Evolutionary conservation across 345 rosid genomes (phyloP), one percentile per base, ranked within the genome.

Genomic region (Eucalyptus grandis): DNA sequence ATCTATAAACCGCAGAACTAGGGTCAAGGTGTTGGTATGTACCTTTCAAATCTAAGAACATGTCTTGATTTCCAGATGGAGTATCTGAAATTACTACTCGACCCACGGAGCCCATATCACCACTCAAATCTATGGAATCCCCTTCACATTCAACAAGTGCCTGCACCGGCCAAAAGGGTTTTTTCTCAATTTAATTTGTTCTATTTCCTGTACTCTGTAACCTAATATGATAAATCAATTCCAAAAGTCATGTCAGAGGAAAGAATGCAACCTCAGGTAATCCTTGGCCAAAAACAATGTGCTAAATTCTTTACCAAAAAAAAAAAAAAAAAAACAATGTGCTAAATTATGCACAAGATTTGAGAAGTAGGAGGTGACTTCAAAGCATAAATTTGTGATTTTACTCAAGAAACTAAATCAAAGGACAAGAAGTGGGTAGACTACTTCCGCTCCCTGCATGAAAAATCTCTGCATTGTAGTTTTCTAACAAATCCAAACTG

Each of bases 81-180:
- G 91, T 88, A 91, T 95, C 96, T 27, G 96, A 94, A 90, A 97
- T 92, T 88, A 98, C 92, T 88, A 96, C 91, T 19, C 99, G 94
- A 86, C 99, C 99, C 82, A 98, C 99, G 81, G 99, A 98, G 81
- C 99, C 99, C 95, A 96, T 91, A 92, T 98, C 99, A 53, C 99
- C 99, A 90, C 99, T 97, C 92, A 96, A 93, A 95, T 97, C 99
- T 86, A 97, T 94, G 88, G 99, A 95, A 87, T 97, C 99, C 86
- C 99, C 99, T 93, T 97, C 99, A 94, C 98, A 96, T 93, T 98
- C 99, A 87, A 96, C 94, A 58, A 97, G 98, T 11, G 96, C 99
- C 99, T 98, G 95, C 93, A 92, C 82, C 60, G 51, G 88, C 89
- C 91, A 91, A 56, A 86, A 46, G 54, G 11, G 6, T 37, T 46